phyloP scores from a whole-genome alignment of 2,329 filamentous ascomycete species.

The Ophiostoma fasciatum region DNA sequence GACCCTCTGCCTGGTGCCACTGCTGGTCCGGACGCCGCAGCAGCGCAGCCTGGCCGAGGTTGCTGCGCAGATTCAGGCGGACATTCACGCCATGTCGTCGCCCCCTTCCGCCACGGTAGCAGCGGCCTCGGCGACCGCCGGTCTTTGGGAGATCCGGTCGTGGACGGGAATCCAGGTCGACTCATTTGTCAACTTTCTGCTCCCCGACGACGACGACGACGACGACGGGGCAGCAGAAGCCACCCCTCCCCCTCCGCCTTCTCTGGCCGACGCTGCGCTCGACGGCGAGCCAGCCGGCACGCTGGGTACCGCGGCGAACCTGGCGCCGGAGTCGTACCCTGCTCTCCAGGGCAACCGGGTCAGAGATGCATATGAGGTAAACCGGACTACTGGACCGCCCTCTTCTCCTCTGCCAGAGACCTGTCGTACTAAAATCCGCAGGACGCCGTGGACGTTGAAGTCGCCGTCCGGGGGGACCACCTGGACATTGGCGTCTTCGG shows the following conservation, averaged over 20 bases:
- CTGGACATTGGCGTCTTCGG: conserved; percentile 14
- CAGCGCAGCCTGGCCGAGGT: conserved; percentile 26
- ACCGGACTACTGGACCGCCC: background rate
- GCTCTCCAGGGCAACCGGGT: conserved; percentile 16
- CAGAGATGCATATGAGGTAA: conserved; percentile 15
- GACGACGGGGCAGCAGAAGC: background rate
- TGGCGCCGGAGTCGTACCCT: conserved; percentile 3
- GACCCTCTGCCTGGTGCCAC: conserved; percentile 64
- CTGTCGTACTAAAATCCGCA: background rate
- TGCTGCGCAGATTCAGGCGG: conserved; percentile 49
- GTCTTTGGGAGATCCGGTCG: conserved; percentile 52
- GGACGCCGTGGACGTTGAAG: conserved; percentile 13
- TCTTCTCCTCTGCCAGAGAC: no score
- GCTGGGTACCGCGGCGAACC: background rate
- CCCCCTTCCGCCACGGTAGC: conserved; percentile 16
- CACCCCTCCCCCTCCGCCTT: no score
- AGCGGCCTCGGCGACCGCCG: conserved; percentile 39
- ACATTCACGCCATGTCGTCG: conserved; percentile 47
- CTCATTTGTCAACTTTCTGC: conserved; percentile 70
- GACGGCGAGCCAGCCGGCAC: background rate
- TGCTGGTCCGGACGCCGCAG: conserved; percentile 35
- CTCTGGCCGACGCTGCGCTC: no score
- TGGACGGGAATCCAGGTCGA: conserved; percentile 64
- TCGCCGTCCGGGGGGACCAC: conserved; percentile 7
- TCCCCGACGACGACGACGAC: conserved; percentile 18